These are phyloP conservation scores for Pelargonium australe DNA, from an alignment of 441 rosid species.

Conservation along the genomic window DNA sequence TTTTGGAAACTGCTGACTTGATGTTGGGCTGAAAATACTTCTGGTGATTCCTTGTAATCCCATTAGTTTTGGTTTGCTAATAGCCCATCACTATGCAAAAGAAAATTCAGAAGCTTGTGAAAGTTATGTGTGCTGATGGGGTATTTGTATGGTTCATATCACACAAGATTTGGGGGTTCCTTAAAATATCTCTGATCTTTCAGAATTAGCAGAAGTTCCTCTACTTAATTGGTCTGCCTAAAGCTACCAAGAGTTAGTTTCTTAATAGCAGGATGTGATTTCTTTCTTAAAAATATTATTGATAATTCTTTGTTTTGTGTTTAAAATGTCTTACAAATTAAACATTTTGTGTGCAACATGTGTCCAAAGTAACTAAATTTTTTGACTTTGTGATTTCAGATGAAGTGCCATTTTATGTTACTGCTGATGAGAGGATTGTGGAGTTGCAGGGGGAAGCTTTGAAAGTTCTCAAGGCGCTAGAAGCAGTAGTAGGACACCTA, in stretches of 20 bases:
- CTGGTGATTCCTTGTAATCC: not conserved
- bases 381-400: constrained; percentile 30
- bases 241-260: too few relatives aligned
- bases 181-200: too few relatives aligned
- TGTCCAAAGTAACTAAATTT: not conserved
- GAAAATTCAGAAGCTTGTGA: not conserved
- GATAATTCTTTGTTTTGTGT: not conserved
- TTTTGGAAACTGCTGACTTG: not conserved
- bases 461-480: constrained; percentile 51
- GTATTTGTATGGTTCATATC: too few relatives aligned
- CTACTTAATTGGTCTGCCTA: too few relatives aligned
- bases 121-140: not conserved
- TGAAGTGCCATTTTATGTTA: constrained; percentile 44
- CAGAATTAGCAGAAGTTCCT: too few relatives aligned
- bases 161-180: too few relatives aligned
- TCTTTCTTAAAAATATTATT: not conserved
- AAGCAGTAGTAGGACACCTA: constrained; percentile 54
- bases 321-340: not conserved
- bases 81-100: not conserved
- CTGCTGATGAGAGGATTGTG: constrained; percentile 50
- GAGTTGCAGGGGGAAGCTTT: constrained; percentile 55
- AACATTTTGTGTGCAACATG: not conserved
- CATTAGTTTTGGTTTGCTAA: not conserved
- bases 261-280: not conserved
- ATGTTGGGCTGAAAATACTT: not conserved